These are phyloP conservation scores for Rhizodiscina lignyota DNA, from an alignment of 495 filamentous ascomycete genomes.

Conservation along the genomic window DNA sequence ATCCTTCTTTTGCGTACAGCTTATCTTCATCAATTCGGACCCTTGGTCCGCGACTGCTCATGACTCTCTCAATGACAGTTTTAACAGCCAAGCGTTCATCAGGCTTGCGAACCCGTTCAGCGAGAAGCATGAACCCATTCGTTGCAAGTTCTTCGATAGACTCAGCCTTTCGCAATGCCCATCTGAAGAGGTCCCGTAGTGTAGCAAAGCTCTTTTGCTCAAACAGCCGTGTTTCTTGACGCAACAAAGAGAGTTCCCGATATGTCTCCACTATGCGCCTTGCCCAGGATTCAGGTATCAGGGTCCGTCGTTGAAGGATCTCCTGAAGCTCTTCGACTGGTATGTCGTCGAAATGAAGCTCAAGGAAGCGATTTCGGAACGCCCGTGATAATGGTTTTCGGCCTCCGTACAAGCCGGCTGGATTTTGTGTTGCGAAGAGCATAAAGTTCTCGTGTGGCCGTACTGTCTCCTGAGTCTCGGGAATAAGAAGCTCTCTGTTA, in stretches of 20 bases:
- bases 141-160: constrained; percentile 74
- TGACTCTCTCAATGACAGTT: constrained; percentile 75
- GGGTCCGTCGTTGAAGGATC: constrained; percentile 74
- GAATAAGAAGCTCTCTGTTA: constrained; percentile 92
- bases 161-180: constrained; percentile 78
- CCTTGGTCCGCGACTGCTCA: constrained; percentile 36
- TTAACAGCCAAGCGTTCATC: constrained; percentile 77
- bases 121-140: constrained; percentile 92
- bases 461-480: constrained; percentile 89
- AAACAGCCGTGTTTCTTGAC: constrained; percentile 79
- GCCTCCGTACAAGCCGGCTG: constrained; percentile 87
- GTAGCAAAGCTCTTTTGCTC: constrained; percentile 98
- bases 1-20: constrained; percentile 45
- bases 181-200: constrained; percentile 87
- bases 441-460: constrained; percentile 89
- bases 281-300: constrained; percentile 84
- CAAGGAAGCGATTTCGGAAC: constrained; percentile 91
- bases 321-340: constrained; percentile 87
- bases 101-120: constrained; percentile 80
- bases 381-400: constrained; percentile 84
- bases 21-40: constrained; percentile 56
- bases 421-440: constrained; percentile 98
- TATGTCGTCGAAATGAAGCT: constrained; percentile 96
- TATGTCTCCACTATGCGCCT: constrained; percentile 85
- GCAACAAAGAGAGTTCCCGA: constrained; percentile 69